Conservation (phyloP, 2,329 filamentous ascomycete species). For the Hymenoscyphus fructigenus region DNA sequence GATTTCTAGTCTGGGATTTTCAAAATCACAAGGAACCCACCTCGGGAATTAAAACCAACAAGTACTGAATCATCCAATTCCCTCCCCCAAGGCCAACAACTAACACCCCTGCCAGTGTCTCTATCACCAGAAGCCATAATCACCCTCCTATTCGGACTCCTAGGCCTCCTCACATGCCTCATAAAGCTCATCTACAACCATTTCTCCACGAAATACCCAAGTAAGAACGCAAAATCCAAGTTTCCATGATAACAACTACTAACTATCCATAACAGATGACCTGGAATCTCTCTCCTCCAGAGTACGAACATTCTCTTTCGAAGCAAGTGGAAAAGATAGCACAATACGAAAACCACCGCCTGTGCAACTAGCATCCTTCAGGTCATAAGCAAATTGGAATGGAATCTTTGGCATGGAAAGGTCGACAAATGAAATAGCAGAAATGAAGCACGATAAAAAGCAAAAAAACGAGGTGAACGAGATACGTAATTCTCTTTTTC, state of each 20-base stretch:
- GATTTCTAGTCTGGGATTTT: neutral
- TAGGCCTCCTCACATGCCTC: neutral
- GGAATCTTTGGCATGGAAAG: no score
- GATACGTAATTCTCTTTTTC: no score
- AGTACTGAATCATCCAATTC: neutral
- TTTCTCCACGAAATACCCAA: neutral
- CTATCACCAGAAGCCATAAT: neutral
- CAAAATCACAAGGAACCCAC: no score
- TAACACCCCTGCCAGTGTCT: neutral
- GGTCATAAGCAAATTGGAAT: neutral
- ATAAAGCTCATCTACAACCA: neutral
- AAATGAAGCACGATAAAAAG: no score
- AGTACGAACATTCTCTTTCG: neutral
- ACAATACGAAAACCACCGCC: neutral
- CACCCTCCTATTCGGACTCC: neutral
- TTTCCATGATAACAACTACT: neutral
- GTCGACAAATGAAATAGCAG: no score
- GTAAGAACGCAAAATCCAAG: neutral
- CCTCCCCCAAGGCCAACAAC: neutral
- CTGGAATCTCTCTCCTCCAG: neutral
- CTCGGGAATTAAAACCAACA: no score
- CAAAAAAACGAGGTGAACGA: no score
- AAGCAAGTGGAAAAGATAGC: neutral
- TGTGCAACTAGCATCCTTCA: neutral
- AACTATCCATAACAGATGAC: neutral